Conservation (phyloP, 2,329 filamentous ascomycete species). For the Lachnellula arida region DNA sequence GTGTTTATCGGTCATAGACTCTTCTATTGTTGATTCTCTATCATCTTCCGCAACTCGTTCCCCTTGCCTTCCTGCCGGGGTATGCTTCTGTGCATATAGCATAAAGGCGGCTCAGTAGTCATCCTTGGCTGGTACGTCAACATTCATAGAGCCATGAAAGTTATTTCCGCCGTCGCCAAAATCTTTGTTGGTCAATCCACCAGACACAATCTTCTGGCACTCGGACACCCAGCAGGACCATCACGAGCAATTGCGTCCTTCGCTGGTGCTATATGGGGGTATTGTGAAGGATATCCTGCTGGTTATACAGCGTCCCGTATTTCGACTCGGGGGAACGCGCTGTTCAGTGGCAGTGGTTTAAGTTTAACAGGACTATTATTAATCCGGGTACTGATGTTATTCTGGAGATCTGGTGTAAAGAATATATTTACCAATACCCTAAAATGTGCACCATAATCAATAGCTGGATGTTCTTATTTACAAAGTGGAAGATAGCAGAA, state of each 20-base stretch:
- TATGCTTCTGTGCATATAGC: not conserved
- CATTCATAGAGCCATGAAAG: not conserved
- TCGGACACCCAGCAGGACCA: slow-evolving; percentile 36
- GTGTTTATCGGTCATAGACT: too few species aligned
- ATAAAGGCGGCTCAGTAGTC: not conserved
- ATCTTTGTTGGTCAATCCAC: not conserved
- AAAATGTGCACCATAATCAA: too few species aligned
- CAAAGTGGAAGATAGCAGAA: too few species aligned
- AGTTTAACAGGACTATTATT: too few species aligned
- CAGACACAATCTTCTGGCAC: slow-evolving; percentile 1
- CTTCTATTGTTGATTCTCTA: too few species aligned
- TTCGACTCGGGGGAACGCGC: too few species aligned
- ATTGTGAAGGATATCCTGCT: slow-evolving; percentile 47
- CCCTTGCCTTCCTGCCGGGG: not conserved
- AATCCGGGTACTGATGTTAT: too few species aligned
- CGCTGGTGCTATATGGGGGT: slow-evolving; percentile 40
- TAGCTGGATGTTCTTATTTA: too few species aligned
- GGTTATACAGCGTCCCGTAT: slow-evolving; percentile 24
- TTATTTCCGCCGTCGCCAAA: not conserved
- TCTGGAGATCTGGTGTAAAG: too few species aligned
- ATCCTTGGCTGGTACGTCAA: not conserved
- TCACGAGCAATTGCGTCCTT: slow-evolving; percentile 46
- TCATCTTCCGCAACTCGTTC: too few species aligned
- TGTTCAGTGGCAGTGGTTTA: too few species aligned
- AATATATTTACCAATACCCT: too few species aligned